Evolutionary conservation across 2,329 filamentous ascomycete genomes (phyloP).

Genomic region (Calonectria honghensis): DNA sequence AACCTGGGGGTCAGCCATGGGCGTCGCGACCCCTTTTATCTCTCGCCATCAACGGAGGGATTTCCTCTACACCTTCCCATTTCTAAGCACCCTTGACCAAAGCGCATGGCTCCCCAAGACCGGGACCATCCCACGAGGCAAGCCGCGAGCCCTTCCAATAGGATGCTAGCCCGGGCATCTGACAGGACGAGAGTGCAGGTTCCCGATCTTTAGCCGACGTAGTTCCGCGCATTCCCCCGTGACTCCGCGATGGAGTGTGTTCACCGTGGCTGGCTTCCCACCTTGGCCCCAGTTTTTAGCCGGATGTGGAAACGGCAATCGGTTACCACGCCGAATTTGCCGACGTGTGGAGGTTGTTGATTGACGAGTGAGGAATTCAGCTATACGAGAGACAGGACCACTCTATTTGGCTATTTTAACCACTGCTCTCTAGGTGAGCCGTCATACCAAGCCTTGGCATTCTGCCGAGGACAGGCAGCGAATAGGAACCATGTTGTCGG

Average conservation of each 20-base stretch:
- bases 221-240: not conserved
- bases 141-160: slow-evolving; percentile 3
- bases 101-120: not conserved
- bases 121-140: not conserved
- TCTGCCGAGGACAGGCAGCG: not conserved
- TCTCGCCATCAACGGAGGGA: not conserved
- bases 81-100: not conserved
- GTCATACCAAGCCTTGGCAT: not conserved
- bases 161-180: not conserved
- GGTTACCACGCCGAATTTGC: slow-evolving; percentile 17
- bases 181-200: not conserved
- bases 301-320: slow-evolving; percentile 12
- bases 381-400: not conserved
- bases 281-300: not conserved
- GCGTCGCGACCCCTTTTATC: not conserved
- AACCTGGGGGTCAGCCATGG: not conserved
- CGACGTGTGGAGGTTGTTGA: not conserved
- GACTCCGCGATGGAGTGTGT: not conserved
- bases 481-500: not conserved
- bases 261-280: not conserved
- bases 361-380: not conserved
- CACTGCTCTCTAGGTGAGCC: not conserved
- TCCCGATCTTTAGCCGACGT: not conserved
- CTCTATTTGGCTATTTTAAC: not conserved
- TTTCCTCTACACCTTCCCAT: not conserved